These are phyloP conservation scores for Colletotrichum australisinense DNA, from an alignment of 2,329 filamentous ascomycete species.

Conservation along the genomic window DNA sequence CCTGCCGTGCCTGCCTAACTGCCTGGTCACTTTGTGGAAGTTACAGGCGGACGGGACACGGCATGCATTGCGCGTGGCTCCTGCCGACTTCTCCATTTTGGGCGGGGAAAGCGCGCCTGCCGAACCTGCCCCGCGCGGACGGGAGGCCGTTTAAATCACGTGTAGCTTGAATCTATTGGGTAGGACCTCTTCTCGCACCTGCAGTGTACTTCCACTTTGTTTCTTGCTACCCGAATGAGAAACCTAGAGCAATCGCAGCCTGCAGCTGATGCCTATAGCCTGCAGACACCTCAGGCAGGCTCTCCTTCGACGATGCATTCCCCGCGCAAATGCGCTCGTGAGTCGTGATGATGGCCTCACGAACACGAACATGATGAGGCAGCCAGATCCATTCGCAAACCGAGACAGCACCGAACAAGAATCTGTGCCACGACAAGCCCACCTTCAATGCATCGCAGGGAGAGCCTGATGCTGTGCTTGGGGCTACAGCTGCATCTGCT, in stretches of 20 bases:
- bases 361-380: neutral
- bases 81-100: neutral
- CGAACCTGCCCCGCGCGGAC: neutral
- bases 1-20: neutral
- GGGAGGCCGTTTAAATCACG: neutral
- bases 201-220: constrained; percentile 3
- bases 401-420: neutral
- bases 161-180: neutral
- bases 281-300: neutral
- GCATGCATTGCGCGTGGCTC: neutral
- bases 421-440: neutral
- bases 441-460: neutral
- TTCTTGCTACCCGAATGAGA: neutral
- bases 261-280: neutral
- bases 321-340: neutral
- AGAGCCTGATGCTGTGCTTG: neutral
- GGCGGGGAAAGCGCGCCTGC: neutral
- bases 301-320: neutral
- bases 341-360: constrained; percentile 1
- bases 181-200: neutral
- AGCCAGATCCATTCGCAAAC: neutral
- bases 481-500: neutral
- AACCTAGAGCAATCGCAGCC: neutral
- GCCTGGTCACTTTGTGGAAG: neutral
- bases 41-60: neutral